A percentile compares a stretch with the other conserved stretches of the same genome.
phyloP scores from a whole-genome alignment of 345 rosid species.

The Nasturtium officinale region DNA sequence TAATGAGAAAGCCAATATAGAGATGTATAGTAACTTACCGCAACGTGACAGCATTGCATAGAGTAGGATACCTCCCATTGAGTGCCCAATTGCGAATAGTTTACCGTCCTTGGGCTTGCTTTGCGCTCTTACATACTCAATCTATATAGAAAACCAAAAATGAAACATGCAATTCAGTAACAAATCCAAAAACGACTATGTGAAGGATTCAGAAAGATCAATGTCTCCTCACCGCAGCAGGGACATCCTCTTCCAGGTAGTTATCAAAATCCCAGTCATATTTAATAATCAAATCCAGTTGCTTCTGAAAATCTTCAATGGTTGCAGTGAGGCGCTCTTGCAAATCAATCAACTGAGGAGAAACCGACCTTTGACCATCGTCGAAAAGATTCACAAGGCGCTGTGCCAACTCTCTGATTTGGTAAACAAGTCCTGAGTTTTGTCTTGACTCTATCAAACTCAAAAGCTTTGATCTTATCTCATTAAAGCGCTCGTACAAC shows the following conservation, averaged over 20 bases:
- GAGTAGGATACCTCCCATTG: conserved; percentile 49
- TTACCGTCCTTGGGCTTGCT: conserved; percentile 73
- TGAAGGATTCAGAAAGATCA: conserved; percentile 3
- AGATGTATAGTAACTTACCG: conserved; percentile 32
- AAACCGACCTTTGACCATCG: conserved; percentile 81
- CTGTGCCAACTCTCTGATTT: conserved; percentile 71
- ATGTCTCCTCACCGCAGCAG: conserved; percentile 96
- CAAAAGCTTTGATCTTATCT: conserved; percentile 68
- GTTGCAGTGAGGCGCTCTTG: conserved; percentile 80
- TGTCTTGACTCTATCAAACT: conserved; percentile 75
- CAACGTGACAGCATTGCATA: conserved; percentile 49
- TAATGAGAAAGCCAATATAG: conserved; percentile 2
- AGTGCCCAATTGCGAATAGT: conserved; percentile 84
- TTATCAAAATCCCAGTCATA: conserved; percentile 98
- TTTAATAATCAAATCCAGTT: conserved; percentile 79
- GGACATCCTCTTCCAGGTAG: conserved; percentile 94
- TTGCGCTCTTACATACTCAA: conserved; percentile 46
- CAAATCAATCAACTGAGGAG: conserved; percentile 79
- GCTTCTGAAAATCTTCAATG: conserved; percentile 91
- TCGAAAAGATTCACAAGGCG: conserved; percentile 72
- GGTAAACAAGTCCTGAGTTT: conserved; percentile 71
- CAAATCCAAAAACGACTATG: background rate
- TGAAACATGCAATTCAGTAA: conserved; percentile 28
- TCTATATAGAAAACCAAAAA: conserved; percentile 43
- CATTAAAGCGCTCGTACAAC: conserved; percentile 69